Conservation (phyloP, 169 alveolate species). For the Cyclospora cayetanensis region DNA sequence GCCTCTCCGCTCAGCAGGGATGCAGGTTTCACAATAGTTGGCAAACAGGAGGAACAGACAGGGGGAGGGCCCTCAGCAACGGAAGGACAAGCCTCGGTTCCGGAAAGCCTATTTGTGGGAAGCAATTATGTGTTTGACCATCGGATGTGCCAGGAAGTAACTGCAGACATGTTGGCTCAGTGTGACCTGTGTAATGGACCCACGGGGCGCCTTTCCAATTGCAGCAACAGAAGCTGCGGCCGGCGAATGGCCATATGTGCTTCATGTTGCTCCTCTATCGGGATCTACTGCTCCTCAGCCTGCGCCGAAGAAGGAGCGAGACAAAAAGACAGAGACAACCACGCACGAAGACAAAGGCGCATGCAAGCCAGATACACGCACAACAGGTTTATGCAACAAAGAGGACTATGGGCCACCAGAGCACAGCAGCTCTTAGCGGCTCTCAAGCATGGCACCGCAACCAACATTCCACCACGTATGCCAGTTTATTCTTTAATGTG, state of each 20-base stretch:
- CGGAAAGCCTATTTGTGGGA: constrained; percentile 52
- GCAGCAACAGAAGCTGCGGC: constrained; percentile 67
- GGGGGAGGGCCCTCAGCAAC: not conserved
- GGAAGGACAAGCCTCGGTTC: not conserved
- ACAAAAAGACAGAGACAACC: not conserved
- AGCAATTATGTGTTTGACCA: constrained; percentile 72
- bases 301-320: constrained; percentile 8
- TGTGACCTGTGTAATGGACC: constrained; percentile 58
- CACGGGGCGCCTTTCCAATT: constrained; percentile 54
- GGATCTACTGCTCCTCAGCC: constrained; percentile 63
- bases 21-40: not conserved
- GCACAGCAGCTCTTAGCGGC: constrained; percentile 65
- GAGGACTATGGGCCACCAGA: constrained; percentile 37
- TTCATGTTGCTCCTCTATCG: constrained; percentile 37
- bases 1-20: not conserved
- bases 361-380: constrained; percentile 33
- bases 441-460: constrained; percentile 14
- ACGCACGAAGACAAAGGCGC: constrained; percentile 39
- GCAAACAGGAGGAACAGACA: not conserved
- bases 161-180: constrained; percentile 55
- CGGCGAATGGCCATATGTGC: constrained; percentile 63
- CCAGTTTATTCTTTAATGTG: too few species aligned
- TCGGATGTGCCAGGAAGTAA: constrained; percentile 68
- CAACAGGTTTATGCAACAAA: constrained; percentile 5
- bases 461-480: too few species aligned